phyloP scores from a whole-genome alignment of 768 basidiomycete species.

The Xanthoconium stramineum region DNA sequence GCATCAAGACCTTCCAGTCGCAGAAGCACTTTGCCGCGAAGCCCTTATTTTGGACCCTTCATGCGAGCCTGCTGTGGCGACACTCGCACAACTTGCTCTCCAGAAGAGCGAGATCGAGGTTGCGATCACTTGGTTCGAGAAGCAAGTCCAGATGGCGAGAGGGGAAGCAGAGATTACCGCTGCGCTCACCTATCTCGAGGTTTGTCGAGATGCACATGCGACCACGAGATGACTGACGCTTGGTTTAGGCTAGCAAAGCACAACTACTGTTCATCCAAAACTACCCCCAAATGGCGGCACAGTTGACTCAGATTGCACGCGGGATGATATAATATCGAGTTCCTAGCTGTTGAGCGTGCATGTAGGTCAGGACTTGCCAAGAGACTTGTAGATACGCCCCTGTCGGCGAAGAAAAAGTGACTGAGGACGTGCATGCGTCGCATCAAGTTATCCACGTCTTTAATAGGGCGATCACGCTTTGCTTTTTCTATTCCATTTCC shows the following conservation, averaged over 20 bases:
- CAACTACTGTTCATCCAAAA: conserved; percentile 88
- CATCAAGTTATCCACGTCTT: no score
- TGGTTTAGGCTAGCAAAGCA: conserved; percentile 69
- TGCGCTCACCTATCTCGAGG: conserved; percentile 76
- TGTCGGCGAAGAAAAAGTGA: conserved; percentile 3
- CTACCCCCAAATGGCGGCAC: no score
- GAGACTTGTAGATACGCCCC: conserved; percentile 15
- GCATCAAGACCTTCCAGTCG: conserved; percentile 83
- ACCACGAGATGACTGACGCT: neutral
- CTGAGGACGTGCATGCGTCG: neutral
- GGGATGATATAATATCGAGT: conserved; percentile 31
- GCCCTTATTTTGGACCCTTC: conserved; percentile 87
- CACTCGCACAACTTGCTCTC: conserved; percentile 87
- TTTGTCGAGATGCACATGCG: conserved; percentile 34
- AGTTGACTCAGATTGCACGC: conserved; percentile 43
- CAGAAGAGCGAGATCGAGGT: conserved; percentile 88
- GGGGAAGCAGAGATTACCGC: conserved; percentile 85
- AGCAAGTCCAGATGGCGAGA: conserved; percentile 80
- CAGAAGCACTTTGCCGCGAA: conserved; percentile 83
- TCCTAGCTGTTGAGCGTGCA: conserved; percentile 3
- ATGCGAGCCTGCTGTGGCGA: conserved; percentile 95
- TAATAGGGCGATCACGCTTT: no score
- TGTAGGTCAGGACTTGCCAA: conserved; percentile 14
- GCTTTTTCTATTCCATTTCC: no score
- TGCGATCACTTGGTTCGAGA: conserved; percentile 83